A percentile compares a stretch with the other conserved stretches of the same genome.
phyloP scores from a whole-genome alignment of 2,329 filamentous ascomycete species.

The Seiridium unicorne region DNA sequence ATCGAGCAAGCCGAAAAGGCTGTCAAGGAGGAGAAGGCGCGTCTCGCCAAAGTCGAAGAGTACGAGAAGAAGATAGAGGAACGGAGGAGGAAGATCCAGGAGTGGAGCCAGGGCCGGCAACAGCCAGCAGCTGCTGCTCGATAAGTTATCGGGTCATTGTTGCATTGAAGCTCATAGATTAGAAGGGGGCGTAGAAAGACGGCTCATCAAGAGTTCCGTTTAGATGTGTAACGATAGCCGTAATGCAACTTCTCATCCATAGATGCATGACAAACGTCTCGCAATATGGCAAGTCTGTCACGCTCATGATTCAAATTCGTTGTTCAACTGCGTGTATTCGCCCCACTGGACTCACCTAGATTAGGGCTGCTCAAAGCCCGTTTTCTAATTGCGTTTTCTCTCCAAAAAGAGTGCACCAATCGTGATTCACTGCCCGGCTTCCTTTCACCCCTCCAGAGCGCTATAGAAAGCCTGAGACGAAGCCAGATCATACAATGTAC shows the following conservation, averaged over 20 bases:
- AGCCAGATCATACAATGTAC: neutral
- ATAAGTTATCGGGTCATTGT: neutral
- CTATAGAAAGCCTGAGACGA: too few relatives aligned
- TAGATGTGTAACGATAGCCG: neutral
- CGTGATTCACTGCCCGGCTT: too few relatives aligned
- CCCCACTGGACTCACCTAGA: too few relatives aligned
- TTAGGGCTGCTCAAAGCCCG: too few relatives aligned
- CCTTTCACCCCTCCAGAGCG: too few relatives aligned
- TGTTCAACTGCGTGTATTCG: too few relatives aligned
- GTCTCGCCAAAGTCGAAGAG: conserved; percentile 54
- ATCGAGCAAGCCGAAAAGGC: conserved; percentile 50
- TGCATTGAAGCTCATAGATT: neutral
- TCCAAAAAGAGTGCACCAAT: too few relatives aligned
- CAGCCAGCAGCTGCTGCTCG: conserved; percentile 4
- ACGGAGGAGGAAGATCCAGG: conserved; percentile 44
- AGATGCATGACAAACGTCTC: too few relatives aligned
- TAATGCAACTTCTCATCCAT: too few relatives aligned
- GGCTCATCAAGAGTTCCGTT: neutral
- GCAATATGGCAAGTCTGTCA: too few relatives aligned
- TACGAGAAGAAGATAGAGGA: conserved; percentile 59
- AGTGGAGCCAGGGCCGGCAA: conserved; percentile 37
- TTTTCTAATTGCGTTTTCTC: too few relatives aligned
- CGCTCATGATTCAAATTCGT: too few relatives aligned
- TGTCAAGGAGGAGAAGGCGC: conserved; percentile 50
- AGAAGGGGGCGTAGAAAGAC: neutral